Conservation (phyloP, 1,284 basidiomycete species). For the Malassezia japonica region DNA sequence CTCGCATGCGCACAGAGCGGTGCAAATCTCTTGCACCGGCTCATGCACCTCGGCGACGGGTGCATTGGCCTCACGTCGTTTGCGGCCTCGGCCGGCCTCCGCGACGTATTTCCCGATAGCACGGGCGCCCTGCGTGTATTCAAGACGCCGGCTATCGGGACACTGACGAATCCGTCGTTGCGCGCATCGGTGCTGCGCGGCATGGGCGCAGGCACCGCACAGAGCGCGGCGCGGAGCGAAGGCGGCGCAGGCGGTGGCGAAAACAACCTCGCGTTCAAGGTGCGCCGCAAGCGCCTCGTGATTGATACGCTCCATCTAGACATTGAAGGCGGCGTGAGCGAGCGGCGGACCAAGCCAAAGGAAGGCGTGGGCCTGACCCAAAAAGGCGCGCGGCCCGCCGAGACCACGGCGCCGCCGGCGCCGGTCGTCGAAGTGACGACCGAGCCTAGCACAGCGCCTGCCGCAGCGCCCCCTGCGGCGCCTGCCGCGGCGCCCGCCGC, state of each 20-base stretch:
- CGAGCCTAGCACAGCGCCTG: background rate
- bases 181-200: conserved; percentile 33
- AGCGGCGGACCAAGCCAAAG: conserved; percentile 52
- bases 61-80: conserved; percentile 32
- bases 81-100: conserved; percentile 22
- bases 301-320: conserved; percentile 89
- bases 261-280: conserved; percentile 90
- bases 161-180: conserved; percentile 28
- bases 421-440: background rate
- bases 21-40: conserved; percentile 21
- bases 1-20: conserved; percentile 1
- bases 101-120: conserved; percentile 24
- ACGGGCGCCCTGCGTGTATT: conserved; percentile 36
- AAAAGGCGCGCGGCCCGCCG: background rate
- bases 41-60: conserved; percentile 26
- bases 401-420: background rate
- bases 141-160: conserved; percentile 31
- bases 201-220: conserved; percentile 27
- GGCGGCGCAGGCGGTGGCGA: conserved; percentile 57
- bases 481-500: background rate
- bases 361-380: background rate
- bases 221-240: conserved; percentile 18
- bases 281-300: conserved; percentile 72
- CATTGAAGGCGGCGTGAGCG: conserved; percentile 78
- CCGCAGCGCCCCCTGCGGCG: background rate